phyloP scores from a whole-genome alignment of 805 yeast species.

The Ogataea populi-albae region DNA sequence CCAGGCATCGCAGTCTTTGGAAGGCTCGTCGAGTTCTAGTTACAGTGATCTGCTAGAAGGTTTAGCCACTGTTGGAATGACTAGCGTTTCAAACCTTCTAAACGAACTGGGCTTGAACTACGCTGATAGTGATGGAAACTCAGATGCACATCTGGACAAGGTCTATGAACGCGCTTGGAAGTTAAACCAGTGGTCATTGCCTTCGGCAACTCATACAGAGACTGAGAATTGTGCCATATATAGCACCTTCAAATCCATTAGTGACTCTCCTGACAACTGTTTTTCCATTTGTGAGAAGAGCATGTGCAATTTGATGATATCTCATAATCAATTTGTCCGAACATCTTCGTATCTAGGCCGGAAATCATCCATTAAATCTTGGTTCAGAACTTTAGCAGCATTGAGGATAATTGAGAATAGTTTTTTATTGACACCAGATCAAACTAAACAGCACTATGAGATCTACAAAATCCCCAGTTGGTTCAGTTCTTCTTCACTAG shows the following conservation, averaged over 20 bases:
- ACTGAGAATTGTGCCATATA: conserved; percentile 50
- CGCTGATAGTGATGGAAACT: too few relatives aligned
- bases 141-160: conserved; percentile 8
- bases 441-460: conserved; percentile 5
- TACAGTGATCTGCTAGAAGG: conserved; percentile 33
- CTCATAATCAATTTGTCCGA: conserved; percentile 6
- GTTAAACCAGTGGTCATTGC: conserved; percentile 72
- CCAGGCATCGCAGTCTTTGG: conserved; percentile 39
- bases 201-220: conserved; percentile 38
- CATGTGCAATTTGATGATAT: conserved; percentile 20
- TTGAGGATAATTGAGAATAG: conserved; percentile 26
- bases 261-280: conserved; percentile 32
- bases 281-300: conserved; percentile 20
- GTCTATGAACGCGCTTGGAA: conserved; percentile 72
- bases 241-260: conserved; percentile 45
- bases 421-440: conserved; percentile 10
- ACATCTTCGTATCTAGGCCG: conserved; percentile 3
- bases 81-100: conserved; percentile 50
- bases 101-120: conserved; percentile 9
- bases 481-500: conserved; percentile 37
- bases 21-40: background rate
- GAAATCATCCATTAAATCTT: conserved; percentile 20
- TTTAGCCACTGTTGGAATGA: conserved; percentile 49
- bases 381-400: conserved; percentile 33
- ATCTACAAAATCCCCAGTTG: conserved; percentile 32